phyloP scores from a whole-genome alignment of 2,329 filamentous ascomycete species.

The Penicillium olsonii region DNA sequence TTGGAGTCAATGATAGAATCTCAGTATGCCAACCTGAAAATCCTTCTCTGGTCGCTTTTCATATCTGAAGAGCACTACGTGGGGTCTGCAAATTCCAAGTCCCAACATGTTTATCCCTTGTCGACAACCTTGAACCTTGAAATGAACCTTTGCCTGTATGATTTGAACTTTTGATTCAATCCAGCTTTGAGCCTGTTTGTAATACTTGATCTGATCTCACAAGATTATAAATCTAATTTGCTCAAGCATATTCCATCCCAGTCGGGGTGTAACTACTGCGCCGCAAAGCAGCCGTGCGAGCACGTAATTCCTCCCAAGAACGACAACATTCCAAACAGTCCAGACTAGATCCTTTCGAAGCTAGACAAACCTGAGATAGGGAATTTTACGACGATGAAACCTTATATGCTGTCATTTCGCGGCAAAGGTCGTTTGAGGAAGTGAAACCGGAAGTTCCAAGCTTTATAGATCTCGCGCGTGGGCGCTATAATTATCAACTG shows the following conservation, averaged over 20 bases:
- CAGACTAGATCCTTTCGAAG: neutral
- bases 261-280: neutral
- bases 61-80: too few relatives aligned
- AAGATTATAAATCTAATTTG: too few relatives aligned
- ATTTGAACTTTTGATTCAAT: too few relatives aligned
- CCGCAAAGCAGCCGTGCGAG: constrained; percentile 26
- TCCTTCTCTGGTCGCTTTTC: too few relatives aligned
- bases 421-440: neutral
- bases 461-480: constrained; percentile 6
- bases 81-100: too few relatives aligned
- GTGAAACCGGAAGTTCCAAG: neutral
- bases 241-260: neutral
- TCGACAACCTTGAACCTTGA: too few relatives aligned
- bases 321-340: constrained; percentile 24
- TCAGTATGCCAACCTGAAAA: too few relatives aligned
- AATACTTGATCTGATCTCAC: too few relatives aligned
- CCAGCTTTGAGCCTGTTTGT: too few relatives aligned
- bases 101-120: too few relatives aligned
- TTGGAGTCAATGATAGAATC: too few relatives aligned
- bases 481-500: neutral
- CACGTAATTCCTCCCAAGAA: constrained; percentile 33
- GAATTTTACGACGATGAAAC: neutral
- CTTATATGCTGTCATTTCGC: constrained; percentile 17
- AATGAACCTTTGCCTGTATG: too few relatives aligned
- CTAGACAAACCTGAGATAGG: neutral